Conservation (phyloP, 1,284 basidiomycete species). For the Rhodotorula sp. region DNA sequence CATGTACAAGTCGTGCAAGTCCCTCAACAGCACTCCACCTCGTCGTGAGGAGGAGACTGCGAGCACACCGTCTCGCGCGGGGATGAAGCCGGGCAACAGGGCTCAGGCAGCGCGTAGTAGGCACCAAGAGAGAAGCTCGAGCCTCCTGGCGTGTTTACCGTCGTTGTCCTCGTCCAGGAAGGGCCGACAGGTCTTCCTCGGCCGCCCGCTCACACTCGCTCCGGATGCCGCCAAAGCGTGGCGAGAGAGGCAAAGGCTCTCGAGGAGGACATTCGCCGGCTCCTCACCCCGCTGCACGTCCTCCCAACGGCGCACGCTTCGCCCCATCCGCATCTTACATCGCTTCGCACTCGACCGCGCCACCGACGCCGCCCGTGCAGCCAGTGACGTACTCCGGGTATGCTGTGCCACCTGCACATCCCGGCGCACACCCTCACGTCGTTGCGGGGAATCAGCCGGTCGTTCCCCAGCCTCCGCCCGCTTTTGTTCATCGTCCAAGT, state of each 20-base stretch:
- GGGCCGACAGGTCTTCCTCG: too few relatives aligned
- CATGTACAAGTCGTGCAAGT: too few relatives aligned
- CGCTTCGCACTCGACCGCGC: background rate
- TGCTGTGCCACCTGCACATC: background rate
- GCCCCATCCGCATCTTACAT: conserved; percentile 1
- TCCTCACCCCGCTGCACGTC: background rate
- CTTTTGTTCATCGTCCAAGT: conserved; percentile 1
- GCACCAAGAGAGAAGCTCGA: too few relatives aligned
- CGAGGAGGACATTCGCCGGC: too few relatives aligned
- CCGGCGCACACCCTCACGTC: background rate
- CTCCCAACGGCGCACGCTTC: background rate
- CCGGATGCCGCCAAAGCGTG: background rate
- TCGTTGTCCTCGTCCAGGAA: background rate
- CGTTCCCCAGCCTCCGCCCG: background rate
- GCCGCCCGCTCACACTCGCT: too few relatives aligned
- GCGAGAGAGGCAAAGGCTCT: background rate
- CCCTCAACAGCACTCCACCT: too few relatives aligned
- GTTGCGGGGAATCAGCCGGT: background rate
- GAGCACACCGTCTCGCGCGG: too few relatives aligned
- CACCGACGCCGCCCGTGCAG: too few relatives aligned
- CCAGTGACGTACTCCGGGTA: background rate
- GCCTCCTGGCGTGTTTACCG: background rate
- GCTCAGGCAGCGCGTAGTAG: too few relatives aligned
- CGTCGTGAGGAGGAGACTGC: too few relatives aligned
- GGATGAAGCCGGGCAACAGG: too few relatives aligned